A percentile compares a stretch with the other conserved stretches of the same genome.
phyloP scores from a whole-genome alignment of 2,329 filamentous ascomycete species.

The Colletotrichum noveboracense region DNA sequence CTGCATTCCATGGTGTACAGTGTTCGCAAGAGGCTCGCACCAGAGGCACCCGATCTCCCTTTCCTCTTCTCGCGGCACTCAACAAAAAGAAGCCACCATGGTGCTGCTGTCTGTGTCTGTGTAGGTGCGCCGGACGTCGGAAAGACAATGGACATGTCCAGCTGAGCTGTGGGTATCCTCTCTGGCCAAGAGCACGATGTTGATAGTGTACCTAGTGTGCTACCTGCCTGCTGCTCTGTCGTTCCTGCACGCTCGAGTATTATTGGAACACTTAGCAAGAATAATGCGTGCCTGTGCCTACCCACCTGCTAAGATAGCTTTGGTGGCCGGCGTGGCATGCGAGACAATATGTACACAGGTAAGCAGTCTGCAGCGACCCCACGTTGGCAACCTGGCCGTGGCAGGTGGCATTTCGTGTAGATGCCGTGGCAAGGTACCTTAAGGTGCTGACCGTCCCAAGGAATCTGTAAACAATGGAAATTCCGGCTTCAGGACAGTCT shows the following conservation, averaged over 20 bases:
- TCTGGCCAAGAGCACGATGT: neutral
- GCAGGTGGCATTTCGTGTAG: neutral
- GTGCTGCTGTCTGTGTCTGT: neutral
- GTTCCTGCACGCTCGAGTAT: neutral
- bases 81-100: neutral
- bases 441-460: neutral
- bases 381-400: neutral
- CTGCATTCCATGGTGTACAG: slow-evolving; percentile 11
- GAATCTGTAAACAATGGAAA: neutral
- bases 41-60: neutral
- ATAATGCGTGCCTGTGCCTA: neutral
- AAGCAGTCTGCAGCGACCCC: neutral
- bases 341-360: neutral
- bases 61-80: neutral
- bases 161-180: neutral
- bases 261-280: neutral
- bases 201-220: neutral
- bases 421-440: neutral
- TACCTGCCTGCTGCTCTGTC: neutral
- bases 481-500: neutral
- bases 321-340: neutral
- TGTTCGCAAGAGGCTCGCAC: neutral
- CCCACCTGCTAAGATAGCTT: neutral
- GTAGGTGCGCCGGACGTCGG: neutral
- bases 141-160: neutral